Base-by-base conservation (phyloP, 192 early-diverging fungal genomes). In the Backusella circina region DNA sequence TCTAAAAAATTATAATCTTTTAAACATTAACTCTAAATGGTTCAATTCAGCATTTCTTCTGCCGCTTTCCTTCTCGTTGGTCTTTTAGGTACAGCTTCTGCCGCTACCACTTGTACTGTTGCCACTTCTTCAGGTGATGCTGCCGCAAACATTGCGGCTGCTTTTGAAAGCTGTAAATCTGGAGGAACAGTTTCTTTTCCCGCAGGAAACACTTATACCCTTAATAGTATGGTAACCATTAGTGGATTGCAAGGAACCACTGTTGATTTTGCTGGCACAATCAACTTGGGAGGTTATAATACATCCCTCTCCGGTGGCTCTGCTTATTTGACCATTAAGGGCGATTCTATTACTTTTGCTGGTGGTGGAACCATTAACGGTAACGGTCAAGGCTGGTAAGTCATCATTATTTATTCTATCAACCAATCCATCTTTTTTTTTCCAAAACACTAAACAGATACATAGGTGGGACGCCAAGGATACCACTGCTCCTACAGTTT, bases 341-440 rank as follows among this genome's bases (percentile, higher is more conserved):
- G 75, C 26, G 75, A 76, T 33, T 44, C 50, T 13, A 38, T 76
- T 28, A 37, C 50, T 23, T 70, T 69, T 36, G 36, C 51, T 44
- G 75, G 75, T 50, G 36, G 37, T 21, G 75, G 75, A 41, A 70
- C 75, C 21, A 64, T 76, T 9, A 44, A 65, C n/a, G 75, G 75
- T 54, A 70, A 76, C 36, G 75, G 75, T 44, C 75, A 76, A 65
- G 54, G 26, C 0, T 76, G 75, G 75, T 75, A 67, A 66, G 65
- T 31, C 15, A 30, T 4, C 39, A 28, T 30, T 16, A 47, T 47
- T 47, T 18, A 47, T 6, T 39, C 12, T 39, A 39, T n/a, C 12
- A 32, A 44, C 35, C 16, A 26, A 18, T 38, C 10, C 26, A 1
- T 13, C 23, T 26, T 18, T 65, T 65, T 28, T 68, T 68, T 68